Evolutionary conservation across 139 green algal species (phyloP).

Genomic region (Micractinium conductrix): DNA sequence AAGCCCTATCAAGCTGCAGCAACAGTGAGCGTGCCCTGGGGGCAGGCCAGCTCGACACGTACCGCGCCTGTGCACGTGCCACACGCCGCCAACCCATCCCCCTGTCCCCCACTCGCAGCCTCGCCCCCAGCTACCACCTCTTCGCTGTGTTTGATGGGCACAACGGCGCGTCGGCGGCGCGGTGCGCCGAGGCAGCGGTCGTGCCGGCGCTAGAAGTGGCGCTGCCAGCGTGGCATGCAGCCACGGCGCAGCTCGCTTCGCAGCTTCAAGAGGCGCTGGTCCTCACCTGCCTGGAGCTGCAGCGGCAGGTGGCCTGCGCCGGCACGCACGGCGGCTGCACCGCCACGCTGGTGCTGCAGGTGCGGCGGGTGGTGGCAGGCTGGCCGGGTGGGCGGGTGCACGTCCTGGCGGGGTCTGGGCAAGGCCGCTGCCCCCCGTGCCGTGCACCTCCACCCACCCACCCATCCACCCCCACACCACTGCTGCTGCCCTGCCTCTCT

Average conservation of each 20-base stretch:
- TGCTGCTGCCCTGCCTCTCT: no score
- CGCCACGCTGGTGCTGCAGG: slow-evolving; percentile 8
- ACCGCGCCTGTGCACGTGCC: not conserved
- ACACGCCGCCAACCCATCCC: not conserved
- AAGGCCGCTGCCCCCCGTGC: no score
- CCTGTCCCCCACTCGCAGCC: not conserved
- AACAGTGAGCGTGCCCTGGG: not conserved
- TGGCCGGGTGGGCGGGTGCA: no score
- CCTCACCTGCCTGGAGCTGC: not conserved
- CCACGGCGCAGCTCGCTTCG: not conserved
- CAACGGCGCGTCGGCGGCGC: not conserved
- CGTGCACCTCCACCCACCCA: no score
- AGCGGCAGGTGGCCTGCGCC: not conserved
- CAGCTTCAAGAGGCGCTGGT: not conserved
- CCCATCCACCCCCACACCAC: no score
- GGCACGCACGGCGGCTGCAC: not conserved
- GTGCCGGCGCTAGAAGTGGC: not conserved
- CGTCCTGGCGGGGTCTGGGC: no score
- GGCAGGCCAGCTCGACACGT: no score
- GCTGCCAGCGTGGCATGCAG: not conserved
- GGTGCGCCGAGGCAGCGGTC: not conserved
- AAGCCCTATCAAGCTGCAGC: not conserved
- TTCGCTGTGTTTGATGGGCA: slow-evolving; percentile 10
- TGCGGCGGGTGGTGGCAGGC: no score
- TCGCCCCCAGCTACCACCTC: not conserved